Evolutionary conservation across 495 filamentous ascomycete species (phyloP).

Genomic region (Xanthoparmelia taractica): DNA sequence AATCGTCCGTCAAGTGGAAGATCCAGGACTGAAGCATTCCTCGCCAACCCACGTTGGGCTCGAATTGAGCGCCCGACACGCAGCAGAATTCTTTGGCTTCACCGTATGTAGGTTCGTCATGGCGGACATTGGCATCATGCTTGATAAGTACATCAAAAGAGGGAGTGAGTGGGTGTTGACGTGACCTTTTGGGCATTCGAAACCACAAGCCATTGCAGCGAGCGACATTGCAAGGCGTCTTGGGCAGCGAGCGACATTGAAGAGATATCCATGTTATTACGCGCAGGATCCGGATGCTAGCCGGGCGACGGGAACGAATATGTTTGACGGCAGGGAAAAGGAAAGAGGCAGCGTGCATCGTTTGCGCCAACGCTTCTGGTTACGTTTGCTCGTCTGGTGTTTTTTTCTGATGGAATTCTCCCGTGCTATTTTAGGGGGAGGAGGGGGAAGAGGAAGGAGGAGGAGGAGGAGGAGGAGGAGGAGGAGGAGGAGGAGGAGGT

Average conservation of each 20-base stretch:
- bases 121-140: slow-evolving; percentile 71
- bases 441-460: too few relatives aligned
- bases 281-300: background rate
- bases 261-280: background rate
- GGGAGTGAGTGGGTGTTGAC: slow-evolving; percentile 90
- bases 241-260: background rate
- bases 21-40: slow-evolving; percentile 76
- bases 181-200: slow-evolving; percentile 19
- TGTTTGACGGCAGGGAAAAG: background rate
- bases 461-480: background rate
- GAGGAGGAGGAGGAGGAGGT: background rate
- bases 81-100: slow-evolving; percentile 96
- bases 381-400: slow-evolving; percentile 1
- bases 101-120: slow-evolving; percentile 92
- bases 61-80: slow-evolving; percentile 86
- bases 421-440: background rate
- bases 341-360: background rate
- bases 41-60: slow-evolving; percentile 85
- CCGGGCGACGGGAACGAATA: background rate
- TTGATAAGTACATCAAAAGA: slow-evolving; percentile 96
- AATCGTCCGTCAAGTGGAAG: slow-evolving; percentile 92
- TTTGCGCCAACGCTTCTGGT: slow-evolving; percentile 1
- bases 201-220: background rate
- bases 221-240: slow-evolving; percentile 1
- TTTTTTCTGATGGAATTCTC: background rate